phyloP scores from a whole-genome alignment of 78 protist species.

The Isochrysis galbana region DNA sequence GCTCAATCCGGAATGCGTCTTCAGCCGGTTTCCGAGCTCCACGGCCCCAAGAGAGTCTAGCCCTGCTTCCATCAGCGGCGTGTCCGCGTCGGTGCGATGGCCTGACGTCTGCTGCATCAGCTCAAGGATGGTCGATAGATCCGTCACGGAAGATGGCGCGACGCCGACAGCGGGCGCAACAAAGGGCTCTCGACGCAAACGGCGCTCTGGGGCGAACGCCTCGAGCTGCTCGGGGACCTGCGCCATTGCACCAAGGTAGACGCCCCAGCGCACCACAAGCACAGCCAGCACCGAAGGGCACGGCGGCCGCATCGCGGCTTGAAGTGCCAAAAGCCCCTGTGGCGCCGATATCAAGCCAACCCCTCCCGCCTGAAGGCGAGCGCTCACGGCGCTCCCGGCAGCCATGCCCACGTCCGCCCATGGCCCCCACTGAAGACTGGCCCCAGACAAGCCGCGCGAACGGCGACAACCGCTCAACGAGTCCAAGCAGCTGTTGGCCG shows the following conservation, averaged over 20 bases:
- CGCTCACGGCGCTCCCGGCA: neutral
- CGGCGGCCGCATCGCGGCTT: neutral
- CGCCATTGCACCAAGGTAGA: too few relatives aligned
- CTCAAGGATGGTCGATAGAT: neutral
- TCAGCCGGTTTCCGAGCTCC: neutral
- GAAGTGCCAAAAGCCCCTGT: neutral
- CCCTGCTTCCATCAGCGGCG: slow-evolving; percentile 19
- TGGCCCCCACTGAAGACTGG: neutral
- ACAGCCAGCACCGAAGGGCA: neutral
- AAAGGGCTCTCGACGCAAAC: too few relatives aligned
- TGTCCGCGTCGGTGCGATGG: neutral
- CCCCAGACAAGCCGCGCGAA: neutral
- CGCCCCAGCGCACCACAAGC: neutral
- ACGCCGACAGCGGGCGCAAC: neutral
- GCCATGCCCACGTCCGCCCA: too few relatives aligned
- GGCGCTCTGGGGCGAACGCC: too few relatives aligned
- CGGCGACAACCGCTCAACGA: neutral
- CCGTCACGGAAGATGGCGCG: neutral
- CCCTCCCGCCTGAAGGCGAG: neutral
- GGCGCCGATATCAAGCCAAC: neutral
- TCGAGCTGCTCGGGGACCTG: too few relatives aligned
- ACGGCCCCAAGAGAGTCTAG: neutral
- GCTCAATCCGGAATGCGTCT: neutral
- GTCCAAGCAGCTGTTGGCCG: neutral
- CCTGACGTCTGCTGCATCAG: neutral